Evolutionary conservation across 495 filamentous ascomycete genomes (phyloP).

Genomic region (Neurospora sp.): DNA sequence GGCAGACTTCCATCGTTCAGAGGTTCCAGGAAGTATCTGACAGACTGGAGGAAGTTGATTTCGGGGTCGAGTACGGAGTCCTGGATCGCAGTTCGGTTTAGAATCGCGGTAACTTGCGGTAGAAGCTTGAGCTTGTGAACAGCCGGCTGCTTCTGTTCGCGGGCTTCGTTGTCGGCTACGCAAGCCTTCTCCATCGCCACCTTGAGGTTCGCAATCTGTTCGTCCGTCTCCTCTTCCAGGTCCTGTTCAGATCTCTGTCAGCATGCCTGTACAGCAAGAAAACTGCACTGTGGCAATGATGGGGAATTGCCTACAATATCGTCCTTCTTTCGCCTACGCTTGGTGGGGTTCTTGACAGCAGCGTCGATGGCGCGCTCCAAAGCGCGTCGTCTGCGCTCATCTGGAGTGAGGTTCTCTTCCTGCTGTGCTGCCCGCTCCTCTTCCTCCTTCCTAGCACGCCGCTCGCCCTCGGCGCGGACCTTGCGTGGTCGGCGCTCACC

Average conservation of each 20-base stretch:
- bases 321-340: slow-evolving; percentile 75
- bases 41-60: slow-evolving; percentile 85
- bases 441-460: slow-evolving; percentile 40
- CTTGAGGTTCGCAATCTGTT: slow-evolving; percentile 80
- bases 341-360: slow-evolving; percentile 70
- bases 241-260: slow-evolving; percentile 46
- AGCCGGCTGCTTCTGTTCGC: slow-evolving; percentile 66
- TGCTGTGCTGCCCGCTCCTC: slow-evolving; percentile 43
- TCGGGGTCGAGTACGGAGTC: slow-evolving; percentile 80
- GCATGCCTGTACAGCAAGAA: background rate
- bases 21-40: slow-evolving; percentile 95
- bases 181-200: slow-evolving; percentile 88
- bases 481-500: slow-evolving; percentile 39
- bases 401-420: slow-evolving; percentile 54
- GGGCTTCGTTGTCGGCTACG: slow-evolving; percentile 69
- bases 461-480: slow-evolving; percentile 21
- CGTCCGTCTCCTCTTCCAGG: slow-evolving; percentile 78
- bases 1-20: slow-evolving; percentile 85
- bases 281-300: background rate
- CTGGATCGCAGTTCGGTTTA: slow-evolving; percentile 81
- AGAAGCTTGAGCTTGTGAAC: slow-evolving; percentile 91
- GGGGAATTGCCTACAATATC: slow-evolving; percentile 58
- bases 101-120: slow-evolving; percentile 76
- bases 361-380: slow-evolving; percentile 82
- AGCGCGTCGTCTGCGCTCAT: slow-evolving; percentile 65